Percentiles rank a stretch among this genome's conserved stretches.
Conservation (phyloP, 495 filamentous ascomycete species). For the Lophiotrema nucula region DNA sequence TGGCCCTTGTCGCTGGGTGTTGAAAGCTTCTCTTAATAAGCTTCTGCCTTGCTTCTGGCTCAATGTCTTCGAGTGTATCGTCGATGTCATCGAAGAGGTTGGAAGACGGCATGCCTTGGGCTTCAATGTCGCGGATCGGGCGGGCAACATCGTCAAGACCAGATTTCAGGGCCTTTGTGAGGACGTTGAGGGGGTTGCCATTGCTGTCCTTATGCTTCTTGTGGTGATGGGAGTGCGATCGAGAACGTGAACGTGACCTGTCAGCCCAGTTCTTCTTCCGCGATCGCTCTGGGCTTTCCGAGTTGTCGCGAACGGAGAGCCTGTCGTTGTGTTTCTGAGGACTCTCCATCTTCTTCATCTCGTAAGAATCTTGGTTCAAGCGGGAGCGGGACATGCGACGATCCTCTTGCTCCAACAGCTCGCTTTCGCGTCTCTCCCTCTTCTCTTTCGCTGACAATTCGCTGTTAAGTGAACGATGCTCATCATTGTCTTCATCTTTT, state of each 20-base stretch:
- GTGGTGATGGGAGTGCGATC: neutral
- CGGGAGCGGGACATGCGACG: constrained; percentile 11
- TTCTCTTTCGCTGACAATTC: constrained; percentile 48
- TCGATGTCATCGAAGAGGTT: constrained; percentile 81
- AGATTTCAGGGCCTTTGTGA: constrained; percentile 19
- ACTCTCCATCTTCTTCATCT: constrained; percentile 28
- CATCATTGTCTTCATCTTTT: constrained; percentile 51
- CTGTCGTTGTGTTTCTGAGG: constrained; percentile 24
- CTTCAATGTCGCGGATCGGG: constrained; percentile 57
- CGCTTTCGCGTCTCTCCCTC: constrained; percentile 56
- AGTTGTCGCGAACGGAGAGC: constrained; percentile 9
- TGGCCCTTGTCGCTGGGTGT: constrained; percentile 82
- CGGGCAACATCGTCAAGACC: constrained; percentile 20
- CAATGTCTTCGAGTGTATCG: constrained; percentile 92
- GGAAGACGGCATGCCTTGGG: constrained; percentile 68
- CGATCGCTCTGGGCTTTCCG: constrained; percentile 9
- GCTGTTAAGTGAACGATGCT: constrained; percentile 47
- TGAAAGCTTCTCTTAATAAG: constrained; percentile 87
- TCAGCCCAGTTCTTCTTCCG: constrained; percentile 39
- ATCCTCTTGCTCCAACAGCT: constrained; percentile 48
- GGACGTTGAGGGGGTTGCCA: constrained; percentile 13
- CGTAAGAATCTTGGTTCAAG: constrained; percentile 6
- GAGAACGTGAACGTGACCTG: constrained; percentile 31
- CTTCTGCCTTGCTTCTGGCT: constrained; percentile 82
- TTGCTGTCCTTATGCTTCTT: constrained; percentile 28